These are phyloP conservation scores for Sclerotinia minor DNA, from an alignment of 2,329 filamentous ascomycete species.

Conservation along the genomic window DNA sequence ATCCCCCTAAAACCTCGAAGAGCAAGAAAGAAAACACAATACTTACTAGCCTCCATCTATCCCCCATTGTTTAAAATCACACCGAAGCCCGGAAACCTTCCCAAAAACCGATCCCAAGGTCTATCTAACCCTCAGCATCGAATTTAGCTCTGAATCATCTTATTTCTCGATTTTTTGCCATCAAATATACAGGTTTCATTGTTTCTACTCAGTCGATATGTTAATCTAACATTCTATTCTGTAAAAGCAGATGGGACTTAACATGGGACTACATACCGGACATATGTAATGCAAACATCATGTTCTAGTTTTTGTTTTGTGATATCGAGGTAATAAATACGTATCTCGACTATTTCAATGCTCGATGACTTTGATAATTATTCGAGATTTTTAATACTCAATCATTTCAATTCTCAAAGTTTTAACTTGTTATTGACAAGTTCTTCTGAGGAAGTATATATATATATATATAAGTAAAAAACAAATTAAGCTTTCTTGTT, in stretches of 20 bases:
- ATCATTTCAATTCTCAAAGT: no score
- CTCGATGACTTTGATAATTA: no score
- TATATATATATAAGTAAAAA: no score
- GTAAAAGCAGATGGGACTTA: no score
- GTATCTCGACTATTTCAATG: no score
- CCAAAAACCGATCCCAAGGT: not conserved
- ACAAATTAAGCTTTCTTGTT: no score
- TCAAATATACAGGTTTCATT: not conserved
- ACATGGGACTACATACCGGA: not conserved
- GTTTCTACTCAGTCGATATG: not conserved
- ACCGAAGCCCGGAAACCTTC: not conserved
- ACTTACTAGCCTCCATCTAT: not conserved
- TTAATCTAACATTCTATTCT: not conserved
- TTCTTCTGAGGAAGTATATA: no score
- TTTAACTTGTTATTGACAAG: no score
- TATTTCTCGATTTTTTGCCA: not conserved
- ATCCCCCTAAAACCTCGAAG: not conserved
- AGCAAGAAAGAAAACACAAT: not conserved
- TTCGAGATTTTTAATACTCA: no score
- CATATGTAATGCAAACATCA: not conserved
- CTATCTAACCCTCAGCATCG: not conserved
- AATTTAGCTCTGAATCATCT: not conserved
- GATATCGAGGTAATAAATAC: no score
- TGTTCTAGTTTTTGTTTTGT: no score
- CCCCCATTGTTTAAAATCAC: not conserved